A percentile compares a stretch with the other conserved stretches of the same genome.
These are phyloP conservation scores for Pyrenophora graminea DNA, from an alignment of 2,329 filamentous ascomycete species.

Conservation along the genomic window DNA sequence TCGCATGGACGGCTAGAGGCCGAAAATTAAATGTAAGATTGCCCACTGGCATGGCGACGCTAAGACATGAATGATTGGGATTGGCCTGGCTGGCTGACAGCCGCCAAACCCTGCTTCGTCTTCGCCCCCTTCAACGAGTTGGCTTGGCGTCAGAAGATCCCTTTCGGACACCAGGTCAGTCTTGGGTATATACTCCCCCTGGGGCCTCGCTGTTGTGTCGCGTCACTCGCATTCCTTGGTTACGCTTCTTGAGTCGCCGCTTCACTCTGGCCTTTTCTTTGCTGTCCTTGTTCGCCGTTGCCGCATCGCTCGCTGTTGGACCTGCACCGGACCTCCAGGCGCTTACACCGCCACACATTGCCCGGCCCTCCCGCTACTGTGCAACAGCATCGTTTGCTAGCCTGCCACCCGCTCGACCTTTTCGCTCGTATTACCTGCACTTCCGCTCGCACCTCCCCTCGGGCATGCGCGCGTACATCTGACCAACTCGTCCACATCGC, in stretches of 20 bases:
- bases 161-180: conserved; percentile 7
- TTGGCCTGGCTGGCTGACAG: conserved; percentile 6
- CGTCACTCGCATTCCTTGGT: neutral
- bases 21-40: conserved; percentile 11
- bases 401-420: neutral
- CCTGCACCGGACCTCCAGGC: neutral
- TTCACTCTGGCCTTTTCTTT: neutral
- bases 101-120: conserved; percentile 7
- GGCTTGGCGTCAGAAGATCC: conserved; percentile 13
- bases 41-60: conserved; percentile 4
- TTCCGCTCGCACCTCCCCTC: neutral
- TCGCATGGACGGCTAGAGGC: neutral
- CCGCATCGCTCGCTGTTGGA: conserved; percentile 1
- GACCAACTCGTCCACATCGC: conserved; percentile 21
- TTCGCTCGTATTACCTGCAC: neutral
- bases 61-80: conserved; percentile 8
- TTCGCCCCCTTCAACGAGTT: conserved; percentile 11
- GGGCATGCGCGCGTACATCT: conserved; percentile 37
- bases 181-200: conserved; percentile 2
- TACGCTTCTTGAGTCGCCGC: neutral
- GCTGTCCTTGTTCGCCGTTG: neutral
- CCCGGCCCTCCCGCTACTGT: conserved; percentile 9
- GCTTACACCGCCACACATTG: conserved; percentile 11
- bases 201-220: neutral
- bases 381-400: neutral